These are phyloP conservation scores for Linum tenue DNA, from an alignment of 345 rosid species.

Conservation along the genomic window DNA sequence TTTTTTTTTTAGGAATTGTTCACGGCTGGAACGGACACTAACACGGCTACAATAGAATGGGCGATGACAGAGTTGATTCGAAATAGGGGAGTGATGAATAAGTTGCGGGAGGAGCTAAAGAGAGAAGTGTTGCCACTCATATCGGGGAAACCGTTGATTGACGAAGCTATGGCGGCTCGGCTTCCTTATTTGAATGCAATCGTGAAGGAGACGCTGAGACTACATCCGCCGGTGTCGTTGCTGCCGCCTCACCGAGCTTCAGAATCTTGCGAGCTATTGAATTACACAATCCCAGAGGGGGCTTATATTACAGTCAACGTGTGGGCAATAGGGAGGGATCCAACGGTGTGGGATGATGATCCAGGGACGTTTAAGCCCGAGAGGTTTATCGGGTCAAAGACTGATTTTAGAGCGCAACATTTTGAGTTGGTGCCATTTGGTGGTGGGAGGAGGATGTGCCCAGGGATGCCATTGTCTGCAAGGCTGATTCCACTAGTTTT, in stretches of 20 bases:
- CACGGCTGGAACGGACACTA: no score
- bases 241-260: neutral
- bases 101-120: no score
- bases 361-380: no score
- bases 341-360: no score
- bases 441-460: neutral
- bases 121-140: neutral
- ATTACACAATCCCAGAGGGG: neutral
- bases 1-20: no score
- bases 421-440: neutral
- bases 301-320: no score
- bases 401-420: neutral
- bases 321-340: no score
- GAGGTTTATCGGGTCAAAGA: neutral
- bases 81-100: no score
- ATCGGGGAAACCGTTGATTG: neutral
- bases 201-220: no score
- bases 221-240: neutral
- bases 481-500: neutral
- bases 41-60: no score
- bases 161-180: neutral
- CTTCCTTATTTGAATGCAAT: neutral
- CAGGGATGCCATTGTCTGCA: neutral
- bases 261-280: neutral
- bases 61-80: no score